phyloP scores from a whole-genome alignment of 2,329 filamentous ascomycete species.

The Pochonia chlamydosporia region DNA sequence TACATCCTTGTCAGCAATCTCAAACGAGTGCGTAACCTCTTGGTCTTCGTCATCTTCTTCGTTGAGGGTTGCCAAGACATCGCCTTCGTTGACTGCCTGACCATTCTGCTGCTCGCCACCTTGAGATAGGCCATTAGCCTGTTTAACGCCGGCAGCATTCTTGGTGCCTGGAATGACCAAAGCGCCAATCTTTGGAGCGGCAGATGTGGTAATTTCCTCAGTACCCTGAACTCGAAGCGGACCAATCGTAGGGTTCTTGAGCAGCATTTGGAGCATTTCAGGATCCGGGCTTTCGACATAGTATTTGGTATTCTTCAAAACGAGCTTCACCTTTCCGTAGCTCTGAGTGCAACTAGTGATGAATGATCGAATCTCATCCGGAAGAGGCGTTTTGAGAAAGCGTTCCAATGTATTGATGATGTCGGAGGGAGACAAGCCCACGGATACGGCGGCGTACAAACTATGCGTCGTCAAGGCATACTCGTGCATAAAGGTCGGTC shows the following conservation, averaged over 20 bases:
- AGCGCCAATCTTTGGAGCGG: slow-evolving; percentile 78
- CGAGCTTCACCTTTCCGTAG: slow-evolving; percentile 93
- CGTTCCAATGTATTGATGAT: slow-evolving; percentile 85
- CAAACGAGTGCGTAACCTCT: slow-evolving; percentile 87
- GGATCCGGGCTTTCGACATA: slow-evolving; percentile 91
- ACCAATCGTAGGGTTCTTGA: slow-evolving; percentile 79
- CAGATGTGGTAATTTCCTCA: slow-evolving; percentile 69
- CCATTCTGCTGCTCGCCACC: slow-evolving; percentile 34
- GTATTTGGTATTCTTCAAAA: slow-evolving; percentile 90
- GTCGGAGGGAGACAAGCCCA: slow-evolving; percentile 83
- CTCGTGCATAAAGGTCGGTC: slow-evolving; percentile 87
- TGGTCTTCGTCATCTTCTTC: slow-evolving; percentile 87
- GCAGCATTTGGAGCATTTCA: slow-evolving; percentile 75
- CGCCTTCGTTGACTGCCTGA: slow-evolving; percentile 51
- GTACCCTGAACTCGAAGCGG: slow-evolving; percentile 68
- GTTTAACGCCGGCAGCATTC: slow-evolving; percentile 80
- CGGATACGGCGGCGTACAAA: slow-evolving; percentile 90
- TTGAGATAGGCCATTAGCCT: slow-evolving; percentile 46
- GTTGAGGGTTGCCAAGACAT: slow-evolving; percentile 67
- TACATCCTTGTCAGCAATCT: slow-evolving; percentile 77
- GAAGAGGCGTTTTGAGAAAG: slow-evolving; percentile 83
- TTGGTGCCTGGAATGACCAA: slow-evolving; percentile 93
- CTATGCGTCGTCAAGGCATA: slow-evolving; percentile 89
- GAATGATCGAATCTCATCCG: slow-evolving; percentile 73
- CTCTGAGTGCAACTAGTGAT: slow-evolving; percentile 77